Evolutionary conservation across 1,284 basidiomycete species (phyloP).

Genomic region (Omphalotus olearius): DNA sequence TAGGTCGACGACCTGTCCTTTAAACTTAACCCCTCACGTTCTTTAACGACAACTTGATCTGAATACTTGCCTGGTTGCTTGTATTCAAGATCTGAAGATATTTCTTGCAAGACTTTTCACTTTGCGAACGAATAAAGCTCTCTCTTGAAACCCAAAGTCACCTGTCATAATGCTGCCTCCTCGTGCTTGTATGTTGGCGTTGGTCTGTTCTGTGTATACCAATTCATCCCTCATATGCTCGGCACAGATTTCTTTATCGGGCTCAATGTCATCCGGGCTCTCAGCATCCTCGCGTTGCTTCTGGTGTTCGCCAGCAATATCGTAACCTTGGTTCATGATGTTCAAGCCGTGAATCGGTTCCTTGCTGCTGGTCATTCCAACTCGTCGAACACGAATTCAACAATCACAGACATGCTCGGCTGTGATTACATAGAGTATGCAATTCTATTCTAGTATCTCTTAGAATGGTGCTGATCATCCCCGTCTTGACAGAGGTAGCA

Average conservation of each 20-base stretch:
- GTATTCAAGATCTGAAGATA: neutral
- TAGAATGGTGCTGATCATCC: neutral
- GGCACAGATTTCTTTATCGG: slow-evolving; percentile 68
- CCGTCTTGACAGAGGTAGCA: slow-evolving; percentile 1
- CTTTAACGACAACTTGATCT: slow-evolving; percentile 6
- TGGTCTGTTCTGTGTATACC: neutral
- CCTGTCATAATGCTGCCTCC: slow-evolving; percentile 21
- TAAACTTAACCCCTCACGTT: slow-evolving; percentile 1
- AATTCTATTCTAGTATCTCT: neutral
- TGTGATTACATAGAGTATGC: slow-evolving; percentile 79
- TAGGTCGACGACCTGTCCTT: neutral
- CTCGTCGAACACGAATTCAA: slow-evolving; percentile 28
- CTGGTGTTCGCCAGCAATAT: slow-evolving; percentile 81
- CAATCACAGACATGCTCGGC: slow-evolving; percentile 36
- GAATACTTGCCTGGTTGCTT: slow-evolving; percentile 9
- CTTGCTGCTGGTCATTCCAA: slow-evolving; percentile 36
- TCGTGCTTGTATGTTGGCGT: slow-evolving; percentile 30
- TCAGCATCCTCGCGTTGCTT: slow-evolving; percentile 78
- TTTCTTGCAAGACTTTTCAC: neutral
- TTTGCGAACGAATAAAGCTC: neutral
- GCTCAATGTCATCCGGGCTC: slow-evolving; percentile 72
- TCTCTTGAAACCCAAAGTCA: neutral
- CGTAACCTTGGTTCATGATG: slow-evolving; percentile 74
- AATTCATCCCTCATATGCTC: neutral
- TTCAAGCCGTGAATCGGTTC: slow-evolving; percentile 71